These are phyloP conservation scores for Claviceps monticola DNA, from an alignment of 2,329 filamentous ascomycete species.

Conservation along the genomic window DNA sequence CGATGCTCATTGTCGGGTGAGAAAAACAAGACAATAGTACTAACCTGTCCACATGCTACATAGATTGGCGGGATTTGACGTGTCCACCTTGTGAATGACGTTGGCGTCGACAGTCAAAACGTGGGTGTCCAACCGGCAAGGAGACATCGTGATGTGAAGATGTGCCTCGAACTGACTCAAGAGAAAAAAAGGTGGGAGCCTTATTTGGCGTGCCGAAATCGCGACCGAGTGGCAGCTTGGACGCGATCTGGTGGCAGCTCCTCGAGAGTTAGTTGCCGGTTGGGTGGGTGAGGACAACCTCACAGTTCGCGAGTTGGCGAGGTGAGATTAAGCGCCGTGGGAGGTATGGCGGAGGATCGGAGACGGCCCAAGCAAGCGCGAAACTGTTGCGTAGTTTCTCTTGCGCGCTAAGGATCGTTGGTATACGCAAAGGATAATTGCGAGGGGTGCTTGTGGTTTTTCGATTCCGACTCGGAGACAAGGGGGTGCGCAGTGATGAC, in stretches of 20 bases:
- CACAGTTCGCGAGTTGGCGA: no score
- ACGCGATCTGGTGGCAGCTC: background rate
- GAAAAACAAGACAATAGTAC: slow-evolving; percentile 15
- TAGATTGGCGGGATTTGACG: slow-evolving; percentile 78
- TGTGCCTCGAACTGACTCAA: slow-evolving; percentile 5
- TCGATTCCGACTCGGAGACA: no score
- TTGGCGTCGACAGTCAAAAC: slow-evolving; percentile 85
- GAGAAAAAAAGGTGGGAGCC: background rate
- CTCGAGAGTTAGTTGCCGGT: no score
- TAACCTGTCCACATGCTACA: slow-evolving; percentile 96
- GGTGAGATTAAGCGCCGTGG: no score
- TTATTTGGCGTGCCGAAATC: background rate
- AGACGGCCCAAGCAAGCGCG: no score
- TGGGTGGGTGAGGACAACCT: no score
- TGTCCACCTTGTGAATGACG: slow-evolving; percentile 90
- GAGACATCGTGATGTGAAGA: slow-evolving; percentile 37
- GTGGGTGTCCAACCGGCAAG: slow-evolving; percentile 67
- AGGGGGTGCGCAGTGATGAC: no score
- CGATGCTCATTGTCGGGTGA: background rate
- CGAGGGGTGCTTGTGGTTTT: no score
- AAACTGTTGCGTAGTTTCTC: no score
- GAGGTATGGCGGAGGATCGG: no score
- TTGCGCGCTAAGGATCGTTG: no score
- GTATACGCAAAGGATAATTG: no score
- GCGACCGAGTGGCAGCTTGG: background rate